Evolutionary conservation across 1,284 basidiomycete species (phyloP).

Genomic region (Pseudozyma pruni): DNA sequence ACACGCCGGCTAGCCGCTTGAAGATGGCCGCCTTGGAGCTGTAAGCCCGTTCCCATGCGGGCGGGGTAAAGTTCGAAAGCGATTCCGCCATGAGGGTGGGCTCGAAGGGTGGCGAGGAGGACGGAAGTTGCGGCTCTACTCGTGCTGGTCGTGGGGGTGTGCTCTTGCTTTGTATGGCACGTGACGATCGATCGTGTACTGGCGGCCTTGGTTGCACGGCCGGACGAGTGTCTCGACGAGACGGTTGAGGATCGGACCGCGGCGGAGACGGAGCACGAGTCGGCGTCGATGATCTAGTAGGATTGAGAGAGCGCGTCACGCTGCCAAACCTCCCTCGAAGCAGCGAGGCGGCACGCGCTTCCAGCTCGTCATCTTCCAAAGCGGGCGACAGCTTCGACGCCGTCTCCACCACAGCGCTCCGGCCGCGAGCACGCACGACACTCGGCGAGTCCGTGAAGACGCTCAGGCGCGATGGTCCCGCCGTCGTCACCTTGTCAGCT

Average conservation of each 20-base stretch:
- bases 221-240: neutral
- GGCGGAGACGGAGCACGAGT: slow-evolving; percentile 4
- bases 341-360: slow-evolving; percentile 28
- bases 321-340: slow-evolving; percentile 38
- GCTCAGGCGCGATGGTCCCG: neutral
- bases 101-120: slow-evolving; percentile 16
- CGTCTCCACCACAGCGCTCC: neutral
- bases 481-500: neutral
- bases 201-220: neutral
- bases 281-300: slow-evolving; percentile 13
- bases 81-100: slow-evolving; percentile 33
- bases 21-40: slow-evolving; percentile 14
- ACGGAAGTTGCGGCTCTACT: neutral
- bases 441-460: slow-evolving; percentile 14
- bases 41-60: slow-evolving; percentile 19
- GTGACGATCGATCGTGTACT: neutral
- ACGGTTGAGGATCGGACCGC: neutral
- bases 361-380: slow-evolving; percentile 30
- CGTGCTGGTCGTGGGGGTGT: slow-evolving; percentile 5
- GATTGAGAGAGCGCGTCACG: slow-evolving; percentile 26
- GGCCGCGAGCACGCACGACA: slow-evolving; percentile 2
- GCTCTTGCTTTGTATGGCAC: neutral
- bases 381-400: neutral
- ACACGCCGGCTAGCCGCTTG: slow-evolving; percentile 33
- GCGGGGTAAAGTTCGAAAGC: slow-evolving; percentile 38